Evolutionary conservation across 1,139 yeast genomes (phyloP).

Genomic region (Magnusiomyces ingens): DNA sequence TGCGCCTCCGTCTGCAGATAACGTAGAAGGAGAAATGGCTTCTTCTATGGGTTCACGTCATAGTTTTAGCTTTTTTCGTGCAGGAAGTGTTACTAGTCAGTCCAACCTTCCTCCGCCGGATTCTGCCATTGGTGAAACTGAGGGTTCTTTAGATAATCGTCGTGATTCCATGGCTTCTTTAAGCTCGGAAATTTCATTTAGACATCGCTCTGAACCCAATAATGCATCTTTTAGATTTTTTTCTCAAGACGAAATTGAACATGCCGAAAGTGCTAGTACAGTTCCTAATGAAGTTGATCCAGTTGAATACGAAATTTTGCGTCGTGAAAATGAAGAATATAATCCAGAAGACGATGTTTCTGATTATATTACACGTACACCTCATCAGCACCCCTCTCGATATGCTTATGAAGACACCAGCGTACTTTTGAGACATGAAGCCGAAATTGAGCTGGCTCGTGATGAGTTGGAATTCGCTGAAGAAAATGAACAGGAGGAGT

Average conservation of each 20-base stretch:
- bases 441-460: slow-evolving; percentile 12
- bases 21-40: slow-evolving; percentile 6
- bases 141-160: background rate
- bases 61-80: background rate
- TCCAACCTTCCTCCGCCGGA: slow-evolving; percentile 5
- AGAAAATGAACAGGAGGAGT: slow-evolving; percentile 8
- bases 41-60: slow-evolving; percentile 8
- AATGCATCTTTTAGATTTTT: slow-evolving; percentile 57
- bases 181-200: slow-evolving; percentile 14
- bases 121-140: background rate
- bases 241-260: slow-evolving; percentile 71
- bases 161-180: slow-evolving; percentile 27
- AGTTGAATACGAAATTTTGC: slow-evolving; percentile 37
- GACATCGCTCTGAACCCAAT: slow-evolving; percentile 24
- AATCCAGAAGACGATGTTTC: slow-evolving; percentile 27
- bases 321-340: slow-evolving; percentile 30
- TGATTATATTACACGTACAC: slow-evolving; percentile 17
- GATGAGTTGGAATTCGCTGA: slow-evolving; percentile 8
- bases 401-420: slow-evolving; percentile 19
- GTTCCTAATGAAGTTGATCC: slow-evolving; percentile 55
- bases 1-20: background rate
- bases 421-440: slow-evolving; percentile 8
- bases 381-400: slow-evolving; percentile 22
- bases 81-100: slow-evolving; percentile 23
- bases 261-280: slow-evolving; percentile 78